Base-by-base conservation (phyloP, 805 yeast genomes). In the Barnettozyma californica region DNA sequence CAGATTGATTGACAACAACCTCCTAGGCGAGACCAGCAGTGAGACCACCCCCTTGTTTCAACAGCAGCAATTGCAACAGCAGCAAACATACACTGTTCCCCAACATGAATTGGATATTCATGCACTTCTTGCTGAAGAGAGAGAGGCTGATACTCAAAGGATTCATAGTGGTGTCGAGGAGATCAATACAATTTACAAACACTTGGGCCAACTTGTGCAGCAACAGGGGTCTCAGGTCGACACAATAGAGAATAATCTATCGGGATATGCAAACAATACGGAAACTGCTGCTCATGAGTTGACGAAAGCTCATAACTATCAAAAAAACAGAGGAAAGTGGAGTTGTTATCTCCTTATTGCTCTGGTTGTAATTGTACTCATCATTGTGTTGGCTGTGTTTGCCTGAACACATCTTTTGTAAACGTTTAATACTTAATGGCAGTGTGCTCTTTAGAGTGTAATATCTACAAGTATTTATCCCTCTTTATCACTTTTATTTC, bases 141-240 rank as follows among this genome's bases (percentile, higher is more conserved):
- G 97, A 47, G 83, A 85, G 46, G 68, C 78, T 21, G 94, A 88
- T 52, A 85, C 91, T 29, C 71, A 74, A 27, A 81, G 79, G 52
- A 83, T 90, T 9, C 82, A 84, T 39, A 79, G 80, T 38, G 95
- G 96, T 0, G 88, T 90, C 10, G 77, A 75, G 46, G 97, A 91
- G 55, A 87, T 91, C 38, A 90, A 91, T 64, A 75, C 89, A 9
- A 90, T 91, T 4, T 90, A 89, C 64, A 81, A 81, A 55, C 96
- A 90, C 58, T 66, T 91, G 48, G 89, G 90, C 14, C 76, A 80
- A 35, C 68, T 91, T 57, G 94, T 91, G 2, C 72, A 76, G 45
- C 91, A 88, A 64, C 97, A 91, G 63, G 96, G 96, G 6, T 82
- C 78, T 27, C 90, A 87, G 55, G 75, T 91, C 16, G 95, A 89